These are phyloP conservation scores for Penicillium carneum DNA, from an alignment of 2,329 filamentous ascomycete species.

Conservation along the genomic window DNA sequence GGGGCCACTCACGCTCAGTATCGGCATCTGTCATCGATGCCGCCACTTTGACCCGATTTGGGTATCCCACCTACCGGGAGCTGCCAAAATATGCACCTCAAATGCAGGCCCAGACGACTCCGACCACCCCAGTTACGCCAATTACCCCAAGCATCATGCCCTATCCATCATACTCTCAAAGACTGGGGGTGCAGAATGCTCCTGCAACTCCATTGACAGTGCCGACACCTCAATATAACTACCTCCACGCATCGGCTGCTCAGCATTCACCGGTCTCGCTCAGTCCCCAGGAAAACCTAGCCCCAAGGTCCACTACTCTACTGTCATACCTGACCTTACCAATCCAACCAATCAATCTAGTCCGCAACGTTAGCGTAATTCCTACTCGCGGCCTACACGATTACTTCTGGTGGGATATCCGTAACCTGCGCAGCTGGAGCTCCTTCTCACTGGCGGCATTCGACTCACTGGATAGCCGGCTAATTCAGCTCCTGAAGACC, in stretches of 20 bases:
- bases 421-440: conserved; percentile 83
- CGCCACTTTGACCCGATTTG: conserved; percentile 71
- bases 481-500: conserved; percentile 75
- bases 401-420: conserved; percentile 96
- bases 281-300: conserved; percentile 38
- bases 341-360: conserved; percentile 82
- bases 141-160: conserved; percentile 49
- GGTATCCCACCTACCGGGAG: conserved; percentile 84
- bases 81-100: conserved; percentile 66
- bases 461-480: conserved; percentile 70
- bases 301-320: conserved; percentile 67
- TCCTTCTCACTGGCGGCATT: conserved; percentile 78
- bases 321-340: conserved; percentile 77
- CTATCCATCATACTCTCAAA: conserved; percentile 46
- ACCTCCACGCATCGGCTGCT: conserved; percentile 30
- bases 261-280: conserved; percentile 39
- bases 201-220: conserved; percentile 45
- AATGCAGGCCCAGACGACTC: conserved; percentile 52
- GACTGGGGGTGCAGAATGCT: conserved; percentile 43
- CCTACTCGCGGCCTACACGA: conserved; percentile 71
- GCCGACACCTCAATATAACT: conserved; percentile 40
- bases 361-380: conserved; percentile 77
- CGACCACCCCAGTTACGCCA: conserved; percentile 51
- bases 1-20: conserved; percentile 62
- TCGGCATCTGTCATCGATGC: conserved; percentile 75